phyloP scores from a whole-genome alignment of 2,329 filamentous ascomycete genomes.

The Shiraia sp. region DNA sequence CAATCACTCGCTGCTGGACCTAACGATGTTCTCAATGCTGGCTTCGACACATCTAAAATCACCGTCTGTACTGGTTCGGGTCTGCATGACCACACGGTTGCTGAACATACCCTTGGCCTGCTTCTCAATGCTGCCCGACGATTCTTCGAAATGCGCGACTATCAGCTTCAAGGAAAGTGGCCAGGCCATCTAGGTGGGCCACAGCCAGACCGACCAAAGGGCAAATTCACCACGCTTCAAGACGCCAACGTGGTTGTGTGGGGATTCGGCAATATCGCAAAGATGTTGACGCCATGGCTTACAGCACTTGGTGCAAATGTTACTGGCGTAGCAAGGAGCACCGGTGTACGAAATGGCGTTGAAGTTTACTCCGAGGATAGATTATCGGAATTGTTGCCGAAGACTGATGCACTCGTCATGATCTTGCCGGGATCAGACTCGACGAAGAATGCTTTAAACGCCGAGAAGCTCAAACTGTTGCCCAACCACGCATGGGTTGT shows the following conservation, averaged over 20 bases:
- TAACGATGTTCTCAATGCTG: conserved; percentile 66
- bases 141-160: conserved; percentile 67
- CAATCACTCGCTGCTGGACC: conserved; percentile 68
- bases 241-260: conserved; percentile 64
- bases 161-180: conserved; percentile 61
- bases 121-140: conserved; percentile 60
- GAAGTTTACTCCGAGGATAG: conserved; percentile 61
- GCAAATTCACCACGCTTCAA: conserved; percentile 62
- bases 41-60: conserved; percentile 59
- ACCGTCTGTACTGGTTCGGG: conserved; percentile 65
- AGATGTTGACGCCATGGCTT: conserved; percentile 61
- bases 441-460: conserved; percentile 63
- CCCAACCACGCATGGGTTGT: conserved; percentile 68
- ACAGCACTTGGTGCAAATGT: conserved; percentile 61
- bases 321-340: conserved; percentile 59
- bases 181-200: conserved; percentile 64
- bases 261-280: conserved; percentile 70
- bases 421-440: conserved; percentile 55
- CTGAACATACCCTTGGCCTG: conserved; percentile 66
- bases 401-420: conserved; percentile 70
- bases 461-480: conserved; percentile 62
- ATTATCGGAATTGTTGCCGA: conserved; percentile 57
- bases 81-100: conserved; percentile 66
- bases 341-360: conserved; percentile 62
- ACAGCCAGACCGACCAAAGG: conserved; percentile 61